Conservation (phyloP, 2,329 filamentous ascomycete genomes). For the Chrysoporthe puriensis region DNA sequence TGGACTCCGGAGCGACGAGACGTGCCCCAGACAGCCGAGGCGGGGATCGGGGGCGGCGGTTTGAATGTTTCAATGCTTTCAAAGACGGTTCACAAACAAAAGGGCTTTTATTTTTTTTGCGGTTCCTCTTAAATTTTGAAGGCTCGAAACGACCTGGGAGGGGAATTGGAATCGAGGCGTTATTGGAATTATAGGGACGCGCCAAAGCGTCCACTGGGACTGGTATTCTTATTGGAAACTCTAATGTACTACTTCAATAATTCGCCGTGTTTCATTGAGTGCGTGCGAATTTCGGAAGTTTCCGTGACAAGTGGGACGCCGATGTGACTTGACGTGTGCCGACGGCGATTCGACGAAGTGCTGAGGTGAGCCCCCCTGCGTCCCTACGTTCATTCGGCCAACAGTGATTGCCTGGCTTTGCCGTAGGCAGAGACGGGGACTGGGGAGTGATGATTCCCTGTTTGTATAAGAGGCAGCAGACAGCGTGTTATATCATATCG, state of each 20-base stretch:
- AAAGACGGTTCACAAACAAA: background rate
- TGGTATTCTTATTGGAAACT: background rate
- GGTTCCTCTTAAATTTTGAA: background rate
- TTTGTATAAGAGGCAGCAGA: no score
- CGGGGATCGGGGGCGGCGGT: background rate
- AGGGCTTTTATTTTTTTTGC: background rate
- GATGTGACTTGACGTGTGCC: no score
- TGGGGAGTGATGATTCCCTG: no score
- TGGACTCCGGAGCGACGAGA: background rate
- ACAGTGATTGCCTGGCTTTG: no score
- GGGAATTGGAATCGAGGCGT: background rate
- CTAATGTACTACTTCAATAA: background rate
- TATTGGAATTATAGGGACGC: background rate
- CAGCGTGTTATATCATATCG: background rate
- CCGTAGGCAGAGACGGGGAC: no score
- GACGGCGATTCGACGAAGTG: no score
- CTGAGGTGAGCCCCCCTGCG: no score
- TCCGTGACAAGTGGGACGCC: no score
- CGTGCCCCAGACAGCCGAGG: background rate
- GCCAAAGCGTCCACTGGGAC: background rate
- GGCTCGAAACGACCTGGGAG: background rate
- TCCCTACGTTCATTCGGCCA: no score
- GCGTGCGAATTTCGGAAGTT: no score
- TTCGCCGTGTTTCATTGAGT: background rate
- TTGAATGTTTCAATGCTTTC: background rate